These are phyloP conservation scores for Yamadazyma dendronema DNA, from an alignment of 1,139 yeast genomes.

Conservation along the genomic window DNA sequence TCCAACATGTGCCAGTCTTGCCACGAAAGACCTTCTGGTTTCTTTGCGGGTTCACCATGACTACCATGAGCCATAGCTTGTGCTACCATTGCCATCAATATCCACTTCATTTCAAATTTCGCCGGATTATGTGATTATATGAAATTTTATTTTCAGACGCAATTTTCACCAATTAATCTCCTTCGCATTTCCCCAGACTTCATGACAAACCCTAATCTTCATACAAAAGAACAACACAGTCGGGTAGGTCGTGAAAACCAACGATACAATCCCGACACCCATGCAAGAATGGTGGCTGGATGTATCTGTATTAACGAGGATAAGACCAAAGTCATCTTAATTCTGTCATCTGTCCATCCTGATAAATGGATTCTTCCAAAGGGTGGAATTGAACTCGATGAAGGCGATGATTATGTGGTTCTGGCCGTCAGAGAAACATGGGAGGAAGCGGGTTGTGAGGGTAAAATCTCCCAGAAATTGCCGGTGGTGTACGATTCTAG, in stretches of 20 bases:
- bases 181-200: background rate
- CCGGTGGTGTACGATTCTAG: slow-evolving; percentile 71
- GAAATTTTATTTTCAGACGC: too few species aligned
- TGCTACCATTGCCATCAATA: slow-evolving; percentile 5
- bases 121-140: too few species aligned
- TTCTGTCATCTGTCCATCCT: slow-evolving; percentile 66
- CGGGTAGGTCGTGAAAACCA: slow-evolving; percentile 40
- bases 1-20: slow-evolving; percentile 86
- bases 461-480: slow-evolving; percentile 51
- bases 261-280: slow-evolving; percentile 49
- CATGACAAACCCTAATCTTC: slow-evolving; percentile 14
- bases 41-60: slow-evolving; percentile 21
- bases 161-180: background rate
- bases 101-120: slow-evolving; percentile 1
- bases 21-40: slow-evolving; percentile 61
- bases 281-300: slow-evolving; percentile 90
- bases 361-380: slow-evolving; percentile 88
- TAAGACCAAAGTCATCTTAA: slow-evolving; percentile 66
- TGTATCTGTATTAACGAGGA: slow-evolving; percentile 68
- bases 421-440: slow-evolving; percentile 89
- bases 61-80: slow-evolving; percentile 20
- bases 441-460: slow-evolving; percentile 95
- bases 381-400: slow-evolving; percentile 93
- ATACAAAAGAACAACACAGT: slow-evolving; percentile 21
- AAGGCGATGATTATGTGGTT: slow-evolving; percentile 49